Evolutionary conservation across 345 rosid species (phyloP).

Genomic region (Salix koriyanagi): DNA sequence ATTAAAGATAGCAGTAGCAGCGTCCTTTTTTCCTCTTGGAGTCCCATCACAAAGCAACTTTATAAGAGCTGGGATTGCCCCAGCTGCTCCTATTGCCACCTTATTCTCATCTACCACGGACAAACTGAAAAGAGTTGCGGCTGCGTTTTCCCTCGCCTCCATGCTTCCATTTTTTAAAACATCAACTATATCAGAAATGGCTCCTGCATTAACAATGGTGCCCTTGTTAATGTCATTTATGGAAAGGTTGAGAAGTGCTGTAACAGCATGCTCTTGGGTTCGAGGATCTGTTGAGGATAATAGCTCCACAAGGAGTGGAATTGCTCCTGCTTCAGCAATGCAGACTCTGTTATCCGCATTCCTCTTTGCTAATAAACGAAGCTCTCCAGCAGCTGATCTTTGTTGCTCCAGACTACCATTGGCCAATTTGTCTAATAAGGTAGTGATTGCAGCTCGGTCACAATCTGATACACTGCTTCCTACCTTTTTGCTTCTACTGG

Average conservation of each 20-base stretch:
- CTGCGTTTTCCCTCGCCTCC: constrained; percentile 99
- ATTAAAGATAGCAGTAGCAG: constrained; percentile 95
- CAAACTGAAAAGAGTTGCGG: constrained; percentile 91
- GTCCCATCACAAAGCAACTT: constrained; percentile 80
- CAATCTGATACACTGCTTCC: constrained; percentile 73
- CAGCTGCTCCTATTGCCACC: constrained; percentile 93
- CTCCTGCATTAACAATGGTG: constrained; percentile 87
- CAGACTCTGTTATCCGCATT: constrained; percentile 93
- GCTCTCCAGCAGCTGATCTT: constrained; percentile 96
- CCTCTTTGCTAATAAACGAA: constrained; percentile 86
- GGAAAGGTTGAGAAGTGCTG: constrained; percentile 95
- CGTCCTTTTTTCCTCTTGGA: constrained; percentile 92
- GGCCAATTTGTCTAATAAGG: constrained; percentile 59
- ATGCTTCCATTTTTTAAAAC: constrained; percentile 86
- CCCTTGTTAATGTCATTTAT: constrained; percentile 90
- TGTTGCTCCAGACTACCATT: constrained; percentile 67
- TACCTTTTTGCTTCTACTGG: constrained; percentile 43
- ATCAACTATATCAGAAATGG: constrained; percentile 86
- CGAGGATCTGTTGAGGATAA: constrained; percentile 76
- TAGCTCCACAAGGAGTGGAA: constrained; percentile 83
- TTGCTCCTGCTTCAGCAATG: constrained; percentile 91
- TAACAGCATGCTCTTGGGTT: constrained; percentile 94
- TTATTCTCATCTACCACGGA: constrained; percentile 96
- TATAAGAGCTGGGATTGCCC: constrained; percentile 90
- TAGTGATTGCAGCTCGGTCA: constrained; percentile 61